Conservation (phyloP, 2,329 filamentous ascomycete genomes). For the Penicillium sp. region DNA sequence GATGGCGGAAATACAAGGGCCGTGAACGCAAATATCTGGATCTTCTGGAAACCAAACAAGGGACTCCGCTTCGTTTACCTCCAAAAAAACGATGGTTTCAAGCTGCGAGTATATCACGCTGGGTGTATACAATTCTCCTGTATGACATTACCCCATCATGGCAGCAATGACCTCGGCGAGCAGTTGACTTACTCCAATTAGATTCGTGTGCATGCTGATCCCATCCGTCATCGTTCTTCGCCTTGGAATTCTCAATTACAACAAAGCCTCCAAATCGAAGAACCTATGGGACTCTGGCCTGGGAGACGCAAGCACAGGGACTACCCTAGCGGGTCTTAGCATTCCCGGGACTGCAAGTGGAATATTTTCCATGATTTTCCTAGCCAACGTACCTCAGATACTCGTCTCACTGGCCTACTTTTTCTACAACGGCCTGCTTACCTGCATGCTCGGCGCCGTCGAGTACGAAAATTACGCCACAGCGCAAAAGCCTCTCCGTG, state of each 20-base stretch:
- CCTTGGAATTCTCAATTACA: neutral
- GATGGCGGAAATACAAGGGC: neutral
- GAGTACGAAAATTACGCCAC: conserved; percentile 48
- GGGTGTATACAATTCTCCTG: neutral
- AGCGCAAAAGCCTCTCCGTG: conserved; percentile 41
- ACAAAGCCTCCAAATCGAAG: neutral
- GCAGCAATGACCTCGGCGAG: neutral
- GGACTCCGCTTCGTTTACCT: neutral
- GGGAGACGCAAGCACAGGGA: neutral
- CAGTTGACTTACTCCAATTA: neutral
- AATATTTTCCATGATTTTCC: neutral
- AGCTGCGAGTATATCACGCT: neutral
- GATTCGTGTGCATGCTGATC: neutral
- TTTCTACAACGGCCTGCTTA: conserved; percentile 37
- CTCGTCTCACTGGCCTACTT: conserved; percentile 34
- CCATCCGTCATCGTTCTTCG: neutral
- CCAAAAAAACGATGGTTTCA: neutral
- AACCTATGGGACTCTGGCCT: neutral
- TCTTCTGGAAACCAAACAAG: neutral
- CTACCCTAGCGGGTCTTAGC: neutral
- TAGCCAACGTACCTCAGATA: conserved; percentile 32
- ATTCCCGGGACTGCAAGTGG: neutral
- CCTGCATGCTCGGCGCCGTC: conserved; percentile 44
- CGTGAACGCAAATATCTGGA: neutral
- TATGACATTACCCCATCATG: neutral